A percentile compares a stretch with the other conserved stretches of the same genome.
phyloP scores from a whole-genome alignment of 2,329 filamentous ascomycete species.

The Thelonectria blattea region DNA sequence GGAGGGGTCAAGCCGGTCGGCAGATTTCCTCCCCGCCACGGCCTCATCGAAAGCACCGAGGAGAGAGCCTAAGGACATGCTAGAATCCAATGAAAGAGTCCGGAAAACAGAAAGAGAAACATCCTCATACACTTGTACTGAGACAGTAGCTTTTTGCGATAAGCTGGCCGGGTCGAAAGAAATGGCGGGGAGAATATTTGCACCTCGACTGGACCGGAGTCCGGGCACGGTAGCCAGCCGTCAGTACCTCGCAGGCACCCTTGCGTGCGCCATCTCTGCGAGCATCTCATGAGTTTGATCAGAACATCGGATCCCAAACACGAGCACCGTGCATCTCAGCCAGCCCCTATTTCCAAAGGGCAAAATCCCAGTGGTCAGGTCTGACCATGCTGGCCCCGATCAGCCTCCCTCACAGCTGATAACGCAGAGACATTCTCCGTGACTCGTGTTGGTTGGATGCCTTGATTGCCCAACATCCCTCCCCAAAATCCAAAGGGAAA shows the following conservation, averaged over 20 bases:
- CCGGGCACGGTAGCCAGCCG: not conserved
- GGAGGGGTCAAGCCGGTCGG: conserved; percentile 14
- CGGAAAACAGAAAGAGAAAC: not conserved
- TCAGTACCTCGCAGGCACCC: conserved; percentile 1
- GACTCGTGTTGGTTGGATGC: conserved; percentile 27
- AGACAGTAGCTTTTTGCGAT: not conserved
- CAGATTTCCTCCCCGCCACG: conserved; percentile 25
- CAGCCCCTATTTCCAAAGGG: conserved; percentile 27
- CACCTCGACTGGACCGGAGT: not conserved
- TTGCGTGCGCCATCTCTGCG: conserved; percentile 11
- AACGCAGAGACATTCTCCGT: conserved; percentile 14
- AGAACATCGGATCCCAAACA: conserved; percentile 16
- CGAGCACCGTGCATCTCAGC: conserved; percentile 20
- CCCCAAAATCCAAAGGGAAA: conserved; percentile 15
- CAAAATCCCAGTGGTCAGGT: conserved; percentile 12
- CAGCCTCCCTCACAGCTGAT: conserved; percentile 14
- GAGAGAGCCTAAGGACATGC: not conserved
- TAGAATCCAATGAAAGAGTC: not conserved
- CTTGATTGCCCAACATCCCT: conserved; percentile 14
- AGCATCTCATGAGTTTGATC: conserved; percentile 31
- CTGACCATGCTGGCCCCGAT: conserved; percentile 10
- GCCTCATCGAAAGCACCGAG: conserved; percentile 24
- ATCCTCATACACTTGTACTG: not conserved
- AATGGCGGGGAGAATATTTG: conserved; percentile 11
- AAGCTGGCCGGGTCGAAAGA: not conserved